Percentiles rank a stretch among this genome's conserved stretches.
Conservation (phyloP, 1,139 yeast genomes). For the Tardiomyces digboiensis region DNA sequence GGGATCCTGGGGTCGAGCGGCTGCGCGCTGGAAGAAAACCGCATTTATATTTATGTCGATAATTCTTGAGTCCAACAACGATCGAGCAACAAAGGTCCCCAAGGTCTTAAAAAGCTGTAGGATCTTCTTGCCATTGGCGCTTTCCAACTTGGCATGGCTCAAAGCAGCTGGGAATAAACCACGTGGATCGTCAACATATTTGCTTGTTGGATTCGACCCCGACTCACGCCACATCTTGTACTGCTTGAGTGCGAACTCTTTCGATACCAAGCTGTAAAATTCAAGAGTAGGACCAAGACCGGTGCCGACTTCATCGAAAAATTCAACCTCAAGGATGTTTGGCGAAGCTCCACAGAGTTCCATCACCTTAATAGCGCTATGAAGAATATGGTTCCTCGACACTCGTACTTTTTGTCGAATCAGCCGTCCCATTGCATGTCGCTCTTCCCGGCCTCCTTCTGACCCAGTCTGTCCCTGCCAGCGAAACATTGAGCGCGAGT, state of each 20-base stretch:
- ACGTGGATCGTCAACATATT: conserved; percentile 33
- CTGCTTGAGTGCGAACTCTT: conserved; percentile 51
- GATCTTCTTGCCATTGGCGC: conserved; percentile 36
- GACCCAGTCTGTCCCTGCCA: conserved; percentile 52
- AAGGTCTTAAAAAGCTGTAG: conserved; percentile 51
- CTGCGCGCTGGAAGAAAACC: conserved; percentile 40
- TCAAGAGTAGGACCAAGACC: conserved; percentile 96
- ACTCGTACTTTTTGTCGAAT: conserved; percentile 75
- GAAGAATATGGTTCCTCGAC: conserved; percentile 58
- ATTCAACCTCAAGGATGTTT: conserved; percentile 78
- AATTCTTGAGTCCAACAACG: conserved; percentile 77
- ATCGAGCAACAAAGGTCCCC: conserved; percentile 82
- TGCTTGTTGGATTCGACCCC: conserved; percentile 28
- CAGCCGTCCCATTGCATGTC: conserved; percentile 45
- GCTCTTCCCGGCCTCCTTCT: conserved; percentile 7
- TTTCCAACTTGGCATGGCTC: conserved; percentile 21
- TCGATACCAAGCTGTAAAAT: conserved; percentile 76
- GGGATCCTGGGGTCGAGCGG: conserved; percentile 1
- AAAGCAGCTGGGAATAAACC: conserved; percentile 77
- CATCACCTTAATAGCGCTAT: conserved; percentile 74
- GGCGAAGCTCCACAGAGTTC: conserved; percentile 73
- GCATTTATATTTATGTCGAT: conserved; percentile 75
- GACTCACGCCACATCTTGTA: conserved; percentile 63
- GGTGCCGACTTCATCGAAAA: conserved; percentile 88
- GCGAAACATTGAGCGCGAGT: conserved; percentile 69